Evolutionary conservation across 192 early-diverging fungal species (phyloP).

Genomic region (Entomortierella parvispora): DNA sequence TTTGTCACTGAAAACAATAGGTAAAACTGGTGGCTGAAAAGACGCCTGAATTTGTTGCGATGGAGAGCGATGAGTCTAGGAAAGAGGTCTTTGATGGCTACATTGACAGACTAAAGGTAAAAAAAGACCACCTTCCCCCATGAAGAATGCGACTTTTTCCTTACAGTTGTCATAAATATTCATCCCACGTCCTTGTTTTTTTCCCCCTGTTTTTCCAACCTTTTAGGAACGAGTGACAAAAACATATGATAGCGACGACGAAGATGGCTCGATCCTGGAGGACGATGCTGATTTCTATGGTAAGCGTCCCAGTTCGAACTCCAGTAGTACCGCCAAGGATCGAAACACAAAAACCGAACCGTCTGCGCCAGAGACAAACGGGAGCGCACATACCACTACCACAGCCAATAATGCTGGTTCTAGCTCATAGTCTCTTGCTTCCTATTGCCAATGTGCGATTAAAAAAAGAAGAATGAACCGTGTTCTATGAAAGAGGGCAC

Average conservation of each 20-base stretch:
- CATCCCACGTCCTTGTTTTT: not conserved
- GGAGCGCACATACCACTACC: no score
- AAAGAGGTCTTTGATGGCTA: constrained; percentile 81
- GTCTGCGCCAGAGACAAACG: no score
- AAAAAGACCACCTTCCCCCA: no score
- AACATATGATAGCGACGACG: constrained; percentile 71
- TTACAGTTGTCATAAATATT: not conserved
- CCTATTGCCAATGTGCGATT: no score
- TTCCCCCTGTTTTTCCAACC: not conserved
- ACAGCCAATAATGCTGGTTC: no score
- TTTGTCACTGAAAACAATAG: no score
- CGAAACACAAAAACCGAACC: constrained; percentile 4
- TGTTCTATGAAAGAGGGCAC: no score
- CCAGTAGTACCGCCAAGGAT: not conserved
- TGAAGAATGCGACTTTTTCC: no score
- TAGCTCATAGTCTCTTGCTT: no score
- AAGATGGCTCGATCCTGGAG: constrained; percentile 69
- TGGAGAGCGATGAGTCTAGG: constrained; percentile 73
- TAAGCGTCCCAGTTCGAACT: constrained; percentile 2
- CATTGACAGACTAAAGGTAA: constrained; percentile 72
- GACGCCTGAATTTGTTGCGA: constrained; percentile 69
- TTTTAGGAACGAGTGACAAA: constrained; percentile 56
- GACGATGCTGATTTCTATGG: constrained; percentile 55
- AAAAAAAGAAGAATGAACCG: no score
- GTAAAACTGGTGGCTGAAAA: constrained; percentile 34